phyloP scores from a whole-genome alignment of 306 rosid genomes.

The Quercus dentata region DNA sequence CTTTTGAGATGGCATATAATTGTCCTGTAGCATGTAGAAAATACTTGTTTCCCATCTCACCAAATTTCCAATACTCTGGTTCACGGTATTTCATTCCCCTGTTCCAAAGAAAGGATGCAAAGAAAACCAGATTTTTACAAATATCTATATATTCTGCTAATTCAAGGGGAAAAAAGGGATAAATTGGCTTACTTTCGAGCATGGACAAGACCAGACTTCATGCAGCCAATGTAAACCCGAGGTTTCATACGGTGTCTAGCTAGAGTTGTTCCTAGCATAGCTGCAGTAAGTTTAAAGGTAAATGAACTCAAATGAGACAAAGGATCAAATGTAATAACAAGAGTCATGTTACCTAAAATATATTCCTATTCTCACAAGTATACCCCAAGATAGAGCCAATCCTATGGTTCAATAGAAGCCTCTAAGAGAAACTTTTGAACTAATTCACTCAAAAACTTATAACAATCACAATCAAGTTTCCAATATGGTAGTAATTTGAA shows the following conservation, averaged over 20 bases:
- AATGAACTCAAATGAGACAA: constrained; percentile 15
- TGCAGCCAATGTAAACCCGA: constrained; percentile 86
- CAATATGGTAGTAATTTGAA: not conserved
- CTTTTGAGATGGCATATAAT: constrained; percentile 77
- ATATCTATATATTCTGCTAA: not conserved
- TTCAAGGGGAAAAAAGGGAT: not conserved
- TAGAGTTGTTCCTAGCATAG: constrained; percentile 64
- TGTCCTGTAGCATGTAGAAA: constrained; percentile 97
- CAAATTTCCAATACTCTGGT: constrained; percentile 94
- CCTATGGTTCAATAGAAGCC: too few relatives aligned
- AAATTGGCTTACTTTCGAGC: constrained; percentile 62
- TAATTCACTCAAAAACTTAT: too few relatives aligned
- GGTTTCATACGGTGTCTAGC: constrained; percentile 51
- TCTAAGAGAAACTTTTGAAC: too few relatives aligned
- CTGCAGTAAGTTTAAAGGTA: constrained; percentile 34
- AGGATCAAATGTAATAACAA: constrained; percentile 6
- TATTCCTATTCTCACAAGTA: too few relatives aligned
- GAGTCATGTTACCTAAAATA: not conserved
- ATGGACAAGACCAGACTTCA: constrained; percentile 95
- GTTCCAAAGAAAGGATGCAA: constrained; percentile 17
- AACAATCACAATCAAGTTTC: not conserved
- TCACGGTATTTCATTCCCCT: constrained; percentile 92
- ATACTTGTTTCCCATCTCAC: constrained; percentile 80
- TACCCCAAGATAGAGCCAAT: too few relatives aligned
- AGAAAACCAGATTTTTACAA: constrained; percentile 19